Evolutionary conservation across 2,329 filamentous ascomycete species (phyloP), one percentile per base, ranked within the genome.

Genomic region (Exophiala xenobiotica): DNA sequence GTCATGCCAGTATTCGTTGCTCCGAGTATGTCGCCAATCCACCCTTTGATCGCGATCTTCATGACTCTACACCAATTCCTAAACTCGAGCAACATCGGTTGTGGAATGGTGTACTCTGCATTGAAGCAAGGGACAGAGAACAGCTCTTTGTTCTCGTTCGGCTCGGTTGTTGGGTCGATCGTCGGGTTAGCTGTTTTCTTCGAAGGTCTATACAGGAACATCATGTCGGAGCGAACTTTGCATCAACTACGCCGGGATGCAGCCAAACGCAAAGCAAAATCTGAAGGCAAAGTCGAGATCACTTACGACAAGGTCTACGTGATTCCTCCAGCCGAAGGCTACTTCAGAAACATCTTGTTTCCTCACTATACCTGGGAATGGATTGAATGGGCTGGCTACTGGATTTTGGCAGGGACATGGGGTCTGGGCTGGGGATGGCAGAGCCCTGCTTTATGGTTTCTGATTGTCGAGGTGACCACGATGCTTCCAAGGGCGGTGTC

Each of bases 361-460:
- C 90, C 93, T 60, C 93, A 99, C 68, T 99, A 96, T 69, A 77
- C 95, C n/a, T 87, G 86, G 66, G 93, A 99, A 73, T 99, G 93
- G 93, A 68, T 96, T 46, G 93, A 99, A 76, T 99, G 93, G 93
- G 69, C 80, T 3, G 93, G 93, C 0, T 99, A 90, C 68, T 90
- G 86, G 76, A 80, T 96, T 22, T 65, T 71, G 8, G 74, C 70
- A 7, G 67, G 67, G 0, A 61, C 67, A 0, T 65, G 74, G 11
- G 66, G 63, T 6, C 63, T 68, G 49, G 62, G 5, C n/a, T 74
- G 11, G 1, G 78, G 79, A 0, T 80, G 76, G 72, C 89, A 85
- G 65, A 73, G 82, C 41, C 92, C 93, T 0, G 92, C 90, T 19
- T 76, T 90, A 63, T 80, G 80, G 44, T 97, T 97, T 66, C 64